These are phyloP conservation scores for Phanerochaete carnosa DNA, from an alignment of 768 basidiomycete genomes.

Conservation along the genomic window DNA sequence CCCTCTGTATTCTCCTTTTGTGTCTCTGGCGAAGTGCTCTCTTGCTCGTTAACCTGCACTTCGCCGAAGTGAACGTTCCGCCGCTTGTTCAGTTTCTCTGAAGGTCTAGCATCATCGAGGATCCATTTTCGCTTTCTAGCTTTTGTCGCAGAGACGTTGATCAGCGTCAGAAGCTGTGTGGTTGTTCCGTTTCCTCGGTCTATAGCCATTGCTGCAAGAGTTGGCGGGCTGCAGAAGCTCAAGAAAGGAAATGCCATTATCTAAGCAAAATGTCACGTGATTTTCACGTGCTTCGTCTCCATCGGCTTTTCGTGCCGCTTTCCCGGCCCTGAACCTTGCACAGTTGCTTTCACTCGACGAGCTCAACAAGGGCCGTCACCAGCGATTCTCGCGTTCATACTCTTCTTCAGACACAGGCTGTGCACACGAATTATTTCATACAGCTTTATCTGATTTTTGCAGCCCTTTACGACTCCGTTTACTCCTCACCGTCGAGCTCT, in stretches of 20 bases:
- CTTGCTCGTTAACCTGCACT: background rate
- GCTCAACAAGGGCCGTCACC: background rate
- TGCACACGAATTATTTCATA: background rate
- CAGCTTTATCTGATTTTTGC: background rate
- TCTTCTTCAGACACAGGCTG: background rate
- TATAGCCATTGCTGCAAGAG: constrained; percentile 18
- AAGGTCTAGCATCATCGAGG: constrained; percentile 31
- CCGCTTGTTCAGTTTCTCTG: constrained; percentile 70
- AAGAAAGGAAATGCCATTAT: constrained; percentile 8
- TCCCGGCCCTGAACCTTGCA: background rate
- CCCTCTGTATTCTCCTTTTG: constrained; percentile 13
- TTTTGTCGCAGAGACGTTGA: constrained; percentile 87
- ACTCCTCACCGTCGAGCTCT: constrained; percentile 35
- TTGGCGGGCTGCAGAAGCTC: background rate
- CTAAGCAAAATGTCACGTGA: background rate
- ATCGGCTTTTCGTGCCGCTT: background rate
- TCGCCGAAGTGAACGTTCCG: constrained; percentile 36
- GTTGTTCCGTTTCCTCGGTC: constrained; percentile 51
- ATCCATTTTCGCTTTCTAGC: constrained; percentile 51
- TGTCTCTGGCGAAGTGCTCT: constrained; percentile 3
- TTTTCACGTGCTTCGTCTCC: background rate
- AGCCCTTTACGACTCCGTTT: background rate
- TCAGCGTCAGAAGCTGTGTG: constrained; percentile 79
- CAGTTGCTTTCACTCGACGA: background rate
- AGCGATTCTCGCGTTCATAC: background rate